phyloP scores from a whole-genome alignment of 352 stramenopile genomes.

The Globisporangium camurandrum region DNA sequence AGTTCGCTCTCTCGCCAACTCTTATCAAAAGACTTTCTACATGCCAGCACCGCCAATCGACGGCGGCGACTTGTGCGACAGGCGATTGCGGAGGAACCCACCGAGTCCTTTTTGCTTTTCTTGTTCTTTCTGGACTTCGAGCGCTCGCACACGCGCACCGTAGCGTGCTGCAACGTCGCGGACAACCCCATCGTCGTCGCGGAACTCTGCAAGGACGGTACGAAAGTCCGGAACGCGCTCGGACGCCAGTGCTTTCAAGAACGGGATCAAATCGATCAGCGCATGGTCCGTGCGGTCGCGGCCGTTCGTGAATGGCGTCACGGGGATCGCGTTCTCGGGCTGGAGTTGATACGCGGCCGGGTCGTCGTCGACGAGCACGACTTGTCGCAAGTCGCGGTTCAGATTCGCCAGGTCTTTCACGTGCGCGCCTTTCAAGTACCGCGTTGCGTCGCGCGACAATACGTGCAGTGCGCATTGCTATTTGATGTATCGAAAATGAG shows the following conservation, averaged over 20 bases:
- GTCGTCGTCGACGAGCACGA: constrained; percentile 83
- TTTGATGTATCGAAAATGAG: neutral
- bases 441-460: constrained; percentile 73
- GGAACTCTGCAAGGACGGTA: constrained; percentile 67
- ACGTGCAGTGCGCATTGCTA: constrained; percentile 74
- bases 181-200: constrained; percentile 73
- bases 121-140: constrained; percentile 79
- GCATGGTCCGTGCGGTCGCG: constrained; percentile 73
- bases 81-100: constrained; percentile 68
- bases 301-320: constrained; percentile 73
- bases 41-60: constrained; percentile 3
- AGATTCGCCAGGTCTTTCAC: constrained; percentile 79
- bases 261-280: constrained; percentile 78
- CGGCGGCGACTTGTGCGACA: constrained; percentile 48
- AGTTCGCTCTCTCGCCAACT: neutral
- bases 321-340: constrained; percentile 75
- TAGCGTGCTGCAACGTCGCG: constrained; percentile 76
- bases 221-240: constrained; percentile 74
- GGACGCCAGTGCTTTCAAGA: constrained; percentile 74
- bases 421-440: constrained; percentile 75
- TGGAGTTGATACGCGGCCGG: constrained; percentile 75
- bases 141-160: constrained; percentile 56
- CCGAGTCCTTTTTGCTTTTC: constrained; percentile 78
- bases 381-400: constrained; percentile 74
- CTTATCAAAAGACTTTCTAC: constrained; percentile 1